Evolutionary conservation across 805 yeast species (phyloP).

Genomic region (Cyberlindnera amylophila): DNA sequence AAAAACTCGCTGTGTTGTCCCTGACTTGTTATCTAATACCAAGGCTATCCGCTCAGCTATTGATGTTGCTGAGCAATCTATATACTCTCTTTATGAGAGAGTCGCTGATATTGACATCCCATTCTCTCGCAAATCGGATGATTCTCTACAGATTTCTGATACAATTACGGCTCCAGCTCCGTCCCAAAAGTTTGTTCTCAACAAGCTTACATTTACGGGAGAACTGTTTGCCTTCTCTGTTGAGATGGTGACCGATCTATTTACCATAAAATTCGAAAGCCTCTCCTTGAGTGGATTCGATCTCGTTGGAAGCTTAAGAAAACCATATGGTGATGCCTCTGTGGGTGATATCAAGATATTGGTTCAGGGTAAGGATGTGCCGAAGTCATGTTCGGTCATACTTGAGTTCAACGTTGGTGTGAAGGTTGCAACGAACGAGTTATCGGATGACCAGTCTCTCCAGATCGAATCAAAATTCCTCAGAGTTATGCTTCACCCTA

Average conservation of each 20-base stretch:
- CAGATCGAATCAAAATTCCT: constrained; percentile 58
- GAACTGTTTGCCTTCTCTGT: constrained; percentile 5
- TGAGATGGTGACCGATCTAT: constrained; percentile 2
- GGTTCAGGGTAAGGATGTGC: constrained; percentile 29
- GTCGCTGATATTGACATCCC: background rate
- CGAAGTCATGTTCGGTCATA: constrained; percentile 37
- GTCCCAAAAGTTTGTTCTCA: background rate
- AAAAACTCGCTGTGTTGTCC: constrained; percentile 1
- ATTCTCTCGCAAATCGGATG: too few species aligned
- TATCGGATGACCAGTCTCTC: constrained; percentile 37
- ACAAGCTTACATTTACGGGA: constrained; percentile 9
- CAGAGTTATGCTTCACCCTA: constrained; percentile 55
- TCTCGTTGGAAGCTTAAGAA: constrained; percentile 2
- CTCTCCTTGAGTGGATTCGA: constrained; percentile 13
- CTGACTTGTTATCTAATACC: constrained; percentile 5
- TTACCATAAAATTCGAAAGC: constrained; percentile 12
- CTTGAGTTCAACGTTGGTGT: constrained; percentile 45
- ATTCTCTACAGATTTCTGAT: too few species aligned
- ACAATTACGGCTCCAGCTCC: too few species aligned
- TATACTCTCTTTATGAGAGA: background rate
- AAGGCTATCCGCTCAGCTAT: constrained; percentile 2
- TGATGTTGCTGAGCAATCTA: background rate
- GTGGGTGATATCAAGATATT: constrained; percentile 28
- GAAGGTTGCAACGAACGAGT: constrained; percentile 39
- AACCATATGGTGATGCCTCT: constrained; percentile 22